Conservation (phyloP, 192 early-diverging fungal genomes). For the Coemansia reversa region DNA sequence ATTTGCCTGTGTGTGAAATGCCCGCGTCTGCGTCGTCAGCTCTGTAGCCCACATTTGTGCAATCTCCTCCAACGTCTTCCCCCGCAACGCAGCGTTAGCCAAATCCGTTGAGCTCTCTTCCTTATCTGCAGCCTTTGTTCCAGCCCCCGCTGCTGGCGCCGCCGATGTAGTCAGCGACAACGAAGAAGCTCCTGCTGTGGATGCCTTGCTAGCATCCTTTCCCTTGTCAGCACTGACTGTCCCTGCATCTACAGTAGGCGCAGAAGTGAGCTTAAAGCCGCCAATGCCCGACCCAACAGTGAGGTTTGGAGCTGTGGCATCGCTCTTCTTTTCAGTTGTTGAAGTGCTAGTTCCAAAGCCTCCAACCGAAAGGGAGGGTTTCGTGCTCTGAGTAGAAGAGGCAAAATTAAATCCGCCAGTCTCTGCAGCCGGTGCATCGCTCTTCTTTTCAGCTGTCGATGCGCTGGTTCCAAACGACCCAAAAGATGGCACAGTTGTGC, state of each 20-base stretch:
- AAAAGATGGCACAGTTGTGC: slow-evolving; percentile 13
- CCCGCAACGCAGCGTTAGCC: slow-evolving; percentile 40
- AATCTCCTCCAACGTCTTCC: slow-evolving; percentile 88
- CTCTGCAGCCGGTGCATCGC: slow-evolving; percentile 20
- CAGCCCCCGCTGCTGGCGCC: slow-evolving; percentile 1
- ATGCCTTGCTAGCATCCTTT: background rate
- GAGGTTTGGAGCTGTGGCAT: slow-evolving; percentile 40
- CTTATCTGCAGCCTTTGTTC: slow-evolving; percentile 52
- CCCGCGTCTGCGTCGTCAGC: slow-evolving; percentile 71
- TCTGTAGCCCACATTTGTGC: slow-evolving; percentile 86
- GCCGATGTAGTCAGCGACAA: slow-evolving; percentile 1
- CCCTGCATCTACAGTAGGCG: slow-evolving; percentile 29
- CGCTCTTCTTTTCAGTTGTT: slow-evolving; percentile 10
- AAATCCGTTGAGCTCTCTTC: slow-evolving; percentile 60
- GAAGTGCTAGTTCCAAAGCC: slow-evolving; percentile 4
- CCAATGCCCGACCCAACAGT: slow-evolving; percentile 46
- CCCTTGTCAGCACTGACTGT: slow-evolving; percentile 1
- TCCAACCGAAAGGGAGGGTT: slow-evolving; percentile 4
- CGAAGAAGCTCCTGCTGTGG: too few relatives aligned
- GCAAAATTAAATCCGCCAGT: background rate
- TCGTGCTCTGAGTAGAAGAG: too few relatives aligned
- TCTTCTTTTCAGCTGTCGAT: slow-evolving; percentile 28
- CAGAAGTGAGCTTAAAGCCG: slow-evolving; percentile 42
- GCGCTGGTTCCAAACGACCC: slow-evolving; percentile 7
- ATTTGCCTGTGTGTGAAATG: slow-evolving; percentile 83